These are phyloP conservation scores for Umbilicaria muhlenbergii DNA, from an alignment of 495 filamentous ascomycete genomes.

Conservation along the genomic window DNA sequence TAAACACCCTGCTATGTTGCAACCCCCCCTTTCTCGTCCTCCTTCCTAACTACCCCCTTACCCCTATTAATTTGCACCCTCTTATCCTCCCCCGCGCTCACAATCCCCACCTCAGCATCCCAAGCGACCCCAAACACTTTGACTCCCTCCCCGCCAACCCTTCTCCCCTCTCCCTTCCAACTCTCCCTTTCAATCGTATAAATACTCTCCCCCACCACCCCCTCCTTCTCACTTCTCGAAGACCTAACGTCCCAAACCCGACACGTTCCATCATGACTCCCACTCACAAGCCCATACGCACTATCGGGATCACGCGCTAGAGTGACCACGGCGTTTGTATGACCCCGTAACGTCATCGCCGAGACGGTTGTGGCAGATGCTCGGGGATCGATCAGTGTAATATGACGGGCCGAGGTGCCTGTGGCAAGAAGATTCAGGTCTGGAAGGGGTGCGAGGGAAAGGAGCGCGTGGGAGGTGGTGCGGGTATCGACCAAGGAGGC, in stretches of 20 bases:
- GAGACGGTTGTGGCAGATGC: slow-evolving; percentile 52
- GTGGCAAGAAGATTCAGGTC: slow-evolving; percentile 60
- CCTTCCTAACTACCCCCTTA: slow-evolving; percentile 19
- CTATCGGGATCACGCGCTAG: slow-evolving; percentile 57
- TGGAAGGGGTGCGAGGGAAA: slow-evolving; percentile 55
- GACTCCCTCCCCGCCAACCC: slow-evolving; percentile 55
- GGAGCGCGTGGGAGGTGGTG: slow-evolving; percentile 64
- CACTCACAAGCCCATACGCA: slow-evolving; percentile 66
- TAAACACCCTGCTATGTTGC: no score
- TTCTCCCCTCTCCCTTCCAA: slow-evolving; percentile 33
- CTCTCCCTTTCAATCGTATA: slow-evolving; percentile 67
- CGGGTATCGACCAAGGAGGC: slow-evolving; percentile 55
- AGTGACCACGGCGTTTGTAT: slow-evolving; percentile 66
- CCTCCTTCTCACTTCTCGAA: slow-evolving; percentile 47
- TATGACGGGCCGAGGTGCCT: slow-evolving; percentile 71
- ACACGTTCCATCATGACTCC: slow-evolving; percentile 77
- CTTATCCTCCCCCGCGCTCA: slow-evolving; percentile 85
- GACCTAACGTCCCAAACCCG: slow-evolving; percentile 83
- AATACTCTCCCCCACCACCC: slow-evolving; percentile 60
- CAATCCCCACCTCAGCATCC: slow-evolving; percentile 72
- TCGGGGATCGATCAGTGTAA: slow-evolving; percentile 81
- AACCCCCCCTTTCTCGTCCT: no score
- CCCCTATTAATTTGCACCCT: slow-evolving; percentile 79
- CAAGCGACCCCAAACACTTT: slow-evolving; percentile 88
- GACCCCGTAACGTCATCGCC: slow-evolving; percentile 78